A percentile compares a stretch with the other conserved stretches of the same genome.
Conservation (phyloP, 306 rosid species). For the Ochetophila trinervis region DNA sequence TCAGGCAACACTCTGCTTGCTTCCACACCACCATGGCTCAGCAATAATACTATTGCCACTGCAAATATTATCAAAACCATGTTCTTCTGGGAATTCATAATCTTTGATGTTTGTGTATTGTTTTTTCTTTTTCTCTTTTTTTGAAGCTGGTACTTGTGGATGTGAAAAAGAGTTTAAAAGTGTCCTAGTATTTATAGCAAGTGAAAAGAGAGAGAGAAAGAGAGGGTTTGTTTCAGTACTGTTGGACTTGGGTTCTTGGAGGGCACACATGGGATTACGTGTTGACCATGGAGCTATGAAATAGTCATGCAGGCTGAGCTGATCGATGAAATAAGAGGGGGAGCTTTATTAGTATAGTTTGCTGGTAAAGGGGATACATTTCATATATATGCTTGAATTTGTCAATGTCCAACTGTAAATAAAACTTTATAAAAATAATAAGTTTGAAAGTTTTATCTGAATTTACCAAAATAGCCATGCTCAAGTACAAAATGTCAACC, state of each 20-base stretch:
- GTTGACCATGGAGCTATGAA: conserved; percentile 26
- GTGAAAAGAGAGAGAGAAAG: neutral
- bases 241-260: neutral
- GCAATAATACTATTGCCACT: neutral
- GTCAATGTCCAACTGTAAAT: neutral
- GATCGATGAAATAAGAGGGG: neutral
- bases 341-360: neutral
- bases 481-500: neutral
- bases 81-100: conserved; percentile 24
- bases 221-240: neutral
- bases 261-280: conserved; percentile 15
- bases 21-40: conserved; percentile 20
- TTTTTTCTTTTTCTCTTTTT: neutral
- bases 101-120: neutral
- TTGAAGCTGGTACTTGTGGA: neutral
- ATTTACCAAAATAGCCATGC: neutral
- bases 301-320: neutral
- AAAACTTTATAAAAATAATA: no score
- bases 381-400: neutral
- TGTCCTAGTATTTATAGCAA: conserved; percentile 11
- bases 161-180: neutral
- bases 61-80: conserved; percentile 14
- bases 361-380: neutral
- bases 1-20: conserved; percentile 29
- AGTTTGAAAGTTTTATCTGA: neutral